Evolutionary conservation across 306 rosid genomes (phyloP).

Genomic region (Medicago ruthenica): DNA sequence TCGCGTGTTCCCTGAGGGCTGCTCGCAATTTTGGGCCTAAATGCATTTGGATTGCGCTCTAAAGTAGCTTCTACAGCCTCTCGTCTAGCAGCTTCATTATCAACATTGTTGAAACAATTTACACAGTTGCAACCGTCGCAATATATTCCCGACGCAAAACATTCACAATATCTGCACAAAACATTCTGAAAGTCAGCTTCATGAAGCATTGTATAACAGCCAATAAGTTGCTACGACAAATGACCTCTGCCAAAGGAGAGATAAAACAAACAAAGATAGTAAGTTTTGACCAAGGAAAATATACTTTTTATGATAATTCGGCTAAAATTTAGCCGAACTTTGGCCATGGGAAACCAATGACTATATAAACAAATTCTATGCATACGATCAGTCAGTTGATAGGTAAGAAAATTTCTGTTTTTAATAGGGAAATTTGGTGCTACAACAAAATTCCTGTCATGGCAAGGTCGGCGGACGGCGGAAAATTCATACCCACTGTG

Average conservation of each 20-base stretch:
- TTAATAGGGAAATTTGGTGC: not conserved
- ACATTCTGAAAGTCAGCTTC: constrained; percentile 48
- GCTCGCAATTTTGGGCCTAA: constrained; percentile 98
- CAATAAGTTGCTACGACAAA: constrained; percentile 18
- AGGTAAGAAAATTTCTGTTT: constrained; percentile 6
- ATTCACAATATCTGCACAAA: constrained; percentile 92
- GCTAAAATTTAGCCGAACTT: constrained; percentile 34
- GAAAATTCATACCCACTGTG: not conserved
- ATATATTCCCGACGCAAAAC: constrained; percentile 98
- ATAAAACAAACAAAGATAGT: constrained; percentile 16
- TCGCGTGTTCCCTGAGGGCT: constrained; percentile 89
- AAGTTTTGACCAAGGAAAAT: constrained; percentile 29
- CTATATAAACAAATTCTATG: not conserved
- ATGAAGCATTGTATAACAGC: constrained; percentile 25
- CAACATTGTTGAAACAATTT: constrained; percentile 96
- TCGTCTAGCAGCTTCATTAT: constrained; percentile 89
- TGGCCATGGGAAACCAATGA: constrained; percentile 32
- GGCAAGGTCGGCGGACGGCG: not conserved
- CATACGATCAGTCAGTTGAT: not conserved
- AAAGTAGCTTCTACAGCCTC: constrained; percentile 98
- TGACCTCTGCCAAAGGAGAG: constrained; percentile 10
- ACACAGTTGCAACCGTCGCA: constrained; percentile 99
- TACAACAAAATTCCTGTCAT: not conserved
- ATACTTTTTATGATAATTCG: constrained; percentile 11
- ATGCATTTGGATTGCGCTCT: constrained; percentile 99